Evolutionary conservation across 108 stramenopile species (phyloP).

Genomic region (Fistulifera pelliculosa): DNA sequence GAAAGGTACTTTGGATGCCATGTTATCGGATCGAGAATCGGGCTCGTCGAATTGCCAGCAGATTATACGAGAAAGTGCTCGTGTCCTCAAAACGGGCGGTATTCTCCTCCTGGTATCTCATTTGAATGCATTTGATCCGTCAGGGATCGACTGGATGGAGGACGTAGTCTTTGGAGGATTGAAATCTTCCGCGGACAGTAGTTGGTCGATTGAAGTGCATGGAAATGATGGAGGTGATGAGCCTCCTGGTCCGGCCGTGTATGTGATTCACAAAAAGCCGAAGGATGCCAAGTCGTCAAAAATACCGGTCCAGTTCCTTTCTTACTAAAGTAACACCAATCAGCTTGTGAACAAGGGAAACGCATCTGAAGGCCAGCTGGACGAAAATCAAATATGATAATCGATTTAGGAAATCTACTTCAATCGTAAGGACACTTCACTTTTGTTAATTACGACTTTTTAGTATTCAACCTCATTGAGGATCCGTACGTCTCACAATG

Average conservation of each 20-base stretch:
- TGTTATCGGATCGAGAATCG: slow-evolving; percentile 55
- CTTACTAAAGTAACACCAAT: too few relatives aligned
- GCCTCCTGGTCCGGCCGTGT: slow-evolving; percentile 39
- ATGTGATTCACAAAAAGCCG: slow-evolving; percentile 36
- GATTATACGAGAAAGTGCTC: slow-evolving; percentile 60
- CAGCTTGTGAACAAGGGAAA: too few relatives aligned
- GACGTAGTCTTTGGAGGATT: slow-evolving; percentile 56
- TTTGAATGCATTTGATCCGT: slow-evolving; percentile 12
- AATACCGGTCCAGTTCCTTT: too few relatives aligned
- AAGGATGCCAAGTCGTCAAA: too few relatives aligned
- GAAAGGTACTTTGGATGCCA: slow-evolving; percentile 81
- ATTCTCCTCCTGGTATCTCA: slow-evolving; percentile 6
- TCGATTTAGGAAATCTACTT: too few relatives aligned
- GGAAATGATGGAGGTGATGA: slow-evolving; percentile 50
- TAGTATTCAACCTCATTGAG: too few relatives aligned
- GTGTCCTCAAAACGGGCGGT: slow-evolving; percentile 34
- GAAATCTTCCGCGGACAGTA: slow-evolving; percentile 15
- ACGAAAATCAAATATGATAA: too few relatives aligned
- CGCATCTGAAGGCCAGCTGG: too few relatives aligned
- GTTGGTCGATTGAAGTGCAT: slow-evolving; percentile 72
- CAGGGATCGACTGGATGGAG: slow-evolving; percentile 41
- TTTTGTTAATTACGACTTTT: too few relatives aligned
- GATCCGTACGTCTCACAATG: too few relatives aligned
- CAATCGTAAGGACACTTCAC: too few relatives aligned
- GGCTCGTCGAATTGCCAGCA: slow-evolving; percentile 38